Percentiles rank a stretch among this genome's conserved stretches.
phyloP scores from a whole-genome alignment of 306 rosid genomes.

The Dryas octopetala region DNA sequence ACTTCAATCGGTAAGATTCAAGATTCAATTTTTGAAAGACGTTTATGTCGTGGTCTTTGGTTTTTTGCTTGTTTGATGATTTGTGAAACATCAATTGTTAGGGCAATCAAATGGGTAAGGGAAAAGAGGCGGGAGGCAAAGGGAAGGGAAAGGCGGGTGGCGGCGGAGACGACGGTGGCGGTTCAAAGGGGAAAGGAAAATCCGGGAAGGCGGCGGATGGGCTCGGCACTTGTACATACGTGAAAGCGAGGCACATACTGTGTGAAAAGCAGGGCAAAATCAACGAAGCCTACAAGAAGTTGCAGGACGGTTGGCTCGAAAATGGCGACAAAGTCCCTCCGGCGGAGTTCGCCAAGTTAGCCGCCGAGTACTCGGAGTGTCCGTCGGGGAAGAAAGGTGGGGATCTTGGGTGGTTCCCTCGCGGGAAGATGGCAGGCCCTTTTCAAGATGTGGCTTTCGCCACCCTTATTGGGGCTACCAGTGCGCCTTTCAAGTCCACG shows the following conservation, averaged over 20 bases:
- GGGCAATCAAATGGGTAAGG: conserved; percentile 75
- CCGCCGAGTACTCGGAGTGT: conserved; percentile 68
- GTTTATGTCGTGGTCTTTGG: not conserved
- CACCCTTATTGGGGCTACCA: conserved; percentile 78
- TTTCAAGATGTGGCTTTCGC: conserved; percentile 93
- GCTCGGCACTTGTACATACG: conserved; percentile 97
- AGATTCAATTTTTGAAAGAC: not conserved
- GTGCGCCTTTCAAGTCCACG: conserved; percentile 95
- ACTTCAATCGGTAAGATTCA: conserved; percentile 3
- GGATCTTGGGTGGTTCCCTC: conserved; percentile 98
- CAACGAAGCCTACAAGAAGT: conserved; percentile 92
- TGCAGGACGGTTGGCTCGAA: conserved; percentile 91
- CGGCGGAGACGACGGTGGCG: conserved; percentile 59
- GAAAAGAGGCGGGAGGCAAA: conserved; percentile 61
- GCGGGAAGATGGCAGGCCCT: conserved; percentile 99
- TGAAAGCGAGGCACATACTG: conserved; percentile 87
- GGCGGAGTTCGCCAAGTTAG: conserved; percentile 81
- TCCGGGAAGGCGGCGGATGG: conserved; percentile 75
- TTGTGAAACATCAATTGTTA: not conserved
- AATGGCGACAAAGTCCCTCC: conserved; percentile 96
- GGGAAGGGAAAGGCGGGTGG: conserved; percentile 88
- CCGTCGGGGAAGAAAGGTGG: conserved; percentile 99
- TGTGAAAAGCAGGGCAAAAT: conserved; percentile 98
- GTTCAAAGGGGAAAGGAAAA: conserved; percentile 87
- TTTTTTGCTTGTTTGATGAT: not conserved